Base-by-base conservation (phyloP, 2,329 filamentous ascomycete genomes). In the Aspergillus aculeatinus region DNA sequence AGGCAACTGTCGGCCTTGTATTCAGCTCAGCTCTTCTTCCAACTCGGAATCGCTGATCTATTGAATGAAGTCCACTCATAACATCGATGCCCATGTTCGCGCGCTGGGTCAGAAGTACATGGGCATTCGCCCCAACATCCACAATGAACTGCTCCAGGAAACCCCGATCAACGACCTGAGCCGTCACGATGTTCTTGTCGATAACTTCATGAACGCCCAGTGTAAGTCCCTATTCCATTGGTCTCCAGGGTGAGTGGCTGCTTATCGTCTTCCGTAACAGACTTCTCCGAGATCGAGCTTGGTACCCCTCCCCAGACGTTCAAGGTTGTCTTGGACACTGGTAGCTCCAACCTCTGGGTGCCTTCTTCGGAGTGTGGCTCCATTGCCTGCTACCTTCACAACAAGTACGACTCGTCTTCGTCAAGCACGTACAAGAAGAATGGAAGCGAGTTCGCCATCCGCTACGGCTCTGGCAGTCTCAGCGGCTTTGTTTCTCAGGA, bases 341-440 rank as follows among this genome's bases (percentile, higher is more conserved):
- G 95, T 72, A 97, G 92, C 85, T 98, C 95, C 77, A 99, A 99
- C 84, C 86, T 99, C 65, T 99, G 96, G 96, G 93, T 99, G 62
- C 96, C 96, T 44, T 96, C 93, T 25, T 83, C 86, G 59, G 84
- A 92, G 74, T 99, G 96, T 79, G 88, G 86, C 74, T 97, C 93
- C 74, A 99, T 99, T 74, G 96, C 95, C 66, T 99, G 95, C 86
- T 99, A 94, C 81, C 87, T 99, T 62, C 95, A 99, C 85, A 88
- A 80, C 79, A 99, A 96, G 82, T 99, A 98, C 82, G 92, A 98
- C 80, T 95, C 92, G 60, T 90, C 88, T 42, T 81, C 87, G 4
- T 99, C 96, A 51, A 94, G 89, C 21, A 91, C 91, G 52, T 96
- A 93, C 86, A 90, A 96, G 87, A 86, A 90, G 84, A 99, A 99